Evolutionary conservation across 257 asterid genomes (phyloP).

Genomic region (Solanum sitiens): DNA sequence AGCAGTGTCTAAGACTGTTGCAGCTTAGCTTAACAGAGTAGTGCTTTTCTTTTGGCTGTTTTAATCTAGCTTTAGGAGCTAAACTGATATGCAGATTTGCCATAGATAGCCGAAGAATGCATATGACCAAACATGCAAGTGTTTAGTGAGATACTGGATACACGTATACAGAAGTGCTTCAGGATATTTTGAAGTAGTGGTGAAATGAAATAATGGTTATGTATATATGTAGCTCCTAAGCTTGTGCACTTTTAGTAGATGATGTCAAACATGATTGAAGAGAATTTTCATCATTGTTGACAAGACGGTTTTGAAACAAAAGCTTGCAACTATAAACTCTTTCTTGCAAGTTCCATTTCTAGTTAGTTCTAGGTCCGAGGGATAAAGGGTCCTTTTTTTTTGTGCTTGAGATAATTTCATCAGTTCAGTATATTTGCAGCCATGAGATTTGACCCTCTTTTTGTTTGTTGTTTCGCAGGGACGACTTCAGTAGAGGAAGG

Average conservation of each 20-base stretch:
- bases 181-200: neutral
- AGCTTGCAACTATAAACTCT: neutral
- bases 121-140: neutral
- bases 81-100: neutral
- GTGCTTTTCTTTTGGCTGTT: neutral
- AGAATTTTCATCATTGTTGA: neutral
- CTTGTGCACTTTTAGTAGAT: neutral
- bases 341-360: neutral
- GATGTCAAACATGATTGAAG: neutral
- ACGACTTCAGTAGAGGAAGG: neutral
- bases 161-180: neutral
- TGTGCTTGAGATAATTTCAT: neutral
- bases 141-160: neutral
- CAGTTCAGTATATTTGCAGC: neutral
- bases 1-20: neutral
- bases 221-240: neutral
- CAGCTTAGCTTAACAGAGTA: neutral
- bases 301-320: neutral
- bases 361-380: neutral
- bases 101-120: neutral
- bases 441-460: neutral
- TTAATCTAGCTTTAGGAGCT: neutral
- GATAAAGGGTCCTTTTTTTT: neutral
- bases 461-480: constrained; percentile 1
- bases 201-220: neutral